These are phyloP conservation scores for Yamadazyma buinensis DNA, from an alignment of 1,139 yeast species.

Conservation along the genomic window DNA sequence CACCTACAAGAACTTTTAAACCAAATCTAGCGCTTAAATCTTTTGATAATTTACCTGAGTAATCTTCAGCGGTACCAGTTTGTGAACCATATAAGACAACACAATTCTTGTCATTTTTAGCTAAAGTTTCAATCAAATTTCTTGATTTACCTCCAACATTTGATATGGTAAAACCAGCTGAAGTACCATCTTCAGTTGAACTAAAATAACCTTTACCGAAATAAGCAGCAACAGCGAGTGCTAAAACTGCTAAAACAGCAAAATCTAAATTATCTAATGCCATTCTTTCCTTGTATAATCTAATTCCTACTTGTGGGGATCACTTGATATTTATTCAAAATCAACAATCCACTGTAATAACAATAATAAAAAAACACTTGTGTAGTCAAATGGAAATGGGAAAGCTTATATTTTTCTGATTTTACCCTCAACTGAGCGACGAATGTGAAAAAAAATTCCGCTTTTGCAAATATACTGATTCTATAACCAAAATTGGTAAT, in stretches of 20 bases:
- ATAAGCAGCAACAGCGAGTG: conserved; percentile 61
- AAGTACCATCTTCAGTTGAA: conserved; percentile 23
- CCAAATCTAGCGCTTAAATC: conserved; percentile 84
- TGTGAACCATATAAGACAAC: conserved; percentile 91
- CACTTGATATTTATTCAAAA: no score
- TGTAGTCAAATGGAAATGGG: no score
- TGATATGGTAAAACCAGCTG: conserved; percentile 36
- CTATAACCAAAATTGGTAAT: no score
- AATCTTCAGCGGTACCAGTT: conserved; percentile 99
- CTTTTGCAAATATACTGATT: no score
- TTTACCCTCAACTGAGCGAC: no score
- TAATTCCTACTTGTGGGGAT: no score
- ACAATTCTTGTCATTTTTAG: conserved; percentile 65
- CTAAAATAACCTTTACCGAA: conserved; percentile 63
- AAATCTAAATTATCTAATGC: conserved; percentile 68
- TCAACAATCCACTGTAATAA: no score
- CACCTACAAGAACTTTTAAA: conserved; percentile 80
- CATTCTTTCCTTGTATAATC: no score
- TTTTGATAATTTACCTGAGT: conserved; percentile 84
- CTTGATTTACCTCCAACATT: conserved; percentile 42
- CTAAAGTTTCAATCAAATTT: conserved; percentile 62
- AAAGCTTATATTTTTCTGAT: no score
- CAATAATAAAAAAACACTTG: no score
- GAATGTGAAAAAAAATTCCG: no score
- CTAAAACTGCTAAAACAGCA: conserved; percentile 62